Base-by-base conservation (phyloP, 2,329 filamentous ascomycete genomes). In the Thermoascus crustaceus region DNA sequence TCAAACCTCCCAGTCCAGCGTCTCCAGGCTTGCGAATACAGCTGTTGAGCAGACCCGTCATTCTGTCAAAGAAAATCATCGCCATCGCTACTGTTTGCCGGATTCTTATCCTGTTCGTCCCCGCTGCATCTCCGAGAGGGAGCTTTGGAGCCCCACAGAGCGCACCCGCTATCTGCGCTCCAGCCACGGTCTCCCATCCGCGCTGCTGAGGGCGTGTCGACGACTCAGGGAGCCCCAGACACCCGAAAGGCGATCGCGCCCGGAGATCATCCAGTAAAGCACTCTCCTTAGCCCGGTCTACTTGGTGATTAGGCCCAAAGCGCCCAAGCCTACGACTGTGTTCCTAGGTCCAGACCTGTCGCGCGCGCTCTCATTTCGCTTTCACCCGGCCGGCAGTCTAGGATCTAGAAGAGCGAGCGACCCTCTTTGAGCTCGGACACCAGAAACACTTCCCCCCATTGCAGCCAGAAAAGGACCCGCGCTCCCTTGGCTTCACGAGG, bases 291-390 rank as follows among this genome's bases (percentile, higher is more conserved):
- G 26, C 26, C 13, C 26, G 14, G 26, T 29, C 26, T 13, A 29
- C 26, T n/a, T n/a, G n/a, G n/a, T n/a, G n/a, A n/a, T n/a, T n/a
- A n/a, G n/a, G n/a, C n/a, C n/a, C n/a, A n/a, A n/a, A n/a, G n/a
- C n/a, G n/a, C n/a, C 18, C 14, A 17, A 9, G 16, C 18, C 9
- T 9, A n/a, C 22, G 22, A 3, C 9, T 7, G 4, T 24, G 26
- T 29, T 29, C 26, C 26, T 29, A 29, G 26, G 26, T 29, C 25
- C 25, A 29, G 26, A 17, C 25, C 26, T 29, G 26, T 17, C 26
- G 26, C 26, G 16, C 26, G 13, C 26, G 26, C 26, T 8, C 26
- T 29, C 26, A 29, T 29, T 29, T 29, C 26, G 26, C 26, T 29
- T 29, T 17, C 11, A 24, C 22, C 2, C 26, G 18, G 13, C 26